Percentiles rank a stretch among this genome's conserved stretches.
Evolutionary conservation across 2,329 filamentous ascomycete genomes (phyloP).

Genomic region (Beauveria medogensis): DNA sequence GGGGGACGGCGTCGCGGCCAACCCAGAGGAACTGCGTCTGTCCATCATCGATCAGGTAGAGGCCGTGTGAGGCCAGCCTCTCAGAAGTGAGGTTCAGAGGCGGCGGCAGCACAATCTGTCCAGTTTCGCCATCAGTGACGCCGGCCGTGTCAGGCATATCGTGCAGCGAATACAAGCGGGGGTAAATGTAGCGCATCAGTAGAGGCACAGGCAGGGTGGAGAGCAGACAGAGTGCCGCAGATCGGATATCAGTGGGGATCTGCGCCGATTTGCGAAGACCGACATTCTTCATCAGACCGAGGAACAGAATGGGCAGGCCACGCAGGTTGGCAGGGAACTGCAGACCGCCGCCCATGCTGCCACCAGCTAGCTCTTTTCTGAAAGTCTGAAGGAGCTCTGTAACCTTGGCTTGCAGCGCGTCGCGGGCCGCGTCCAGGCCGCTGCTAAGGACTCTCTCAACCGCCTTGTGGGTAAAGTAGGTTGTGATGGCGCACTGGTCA

Average conservation of each 20-base stretch:
- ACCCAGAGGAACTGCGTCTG: conserved; percentile 98
- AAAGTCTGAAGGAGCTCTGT: conserved; percentile 91
- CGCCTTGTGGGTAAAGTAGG: conserved; percentile 95
- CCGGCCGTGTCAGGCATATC: conserved; percentile 96
- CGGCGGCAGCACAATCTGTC: conserved; percentile 81
- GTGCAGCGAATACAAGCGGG: conserved; percentile 75
- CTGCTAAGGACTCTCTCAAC: conserved; percentile 82
- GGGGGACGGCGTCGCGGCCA: conserved; percentile 83
- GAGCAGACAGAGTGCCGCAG: conserved; percentile 85
- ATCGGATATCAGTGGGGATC: conserved; percentile 88
- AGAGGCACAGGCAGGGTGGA: conserved; percentile 87
- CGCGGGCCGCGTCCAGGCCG: conserved; percentile 82
- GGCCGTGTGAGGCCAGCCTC: conserved; percentile 75
- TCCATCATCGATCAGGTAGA: conserved; percentile 95
- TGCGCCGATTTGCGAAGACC: conserved; percentile 87
- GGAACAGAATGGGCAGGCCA: conserved; percentile 79
- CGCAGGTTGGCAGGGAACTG: conserved; percentile 92
- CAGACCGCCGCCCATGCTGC: conserved; percentile 88
- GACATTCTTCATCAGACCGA: conserved; percentile 93
- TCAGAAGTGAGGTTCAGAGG: conserved; percentile 81
- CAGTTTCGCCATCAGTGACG: conserved; percentile 73
- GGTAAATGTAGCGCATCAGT: conserved; percentile 88
- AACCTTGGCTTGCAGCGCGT: conserved; percentile 84
- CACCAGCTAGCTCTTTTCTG: conserved; percentile 91
- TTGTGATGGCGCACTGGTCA: conserved; percentile 86